phyloP scores from a whole-genome alignment of 1,284 basidiomycete genomes.

The Heterobasidion occidentale region DNA sequence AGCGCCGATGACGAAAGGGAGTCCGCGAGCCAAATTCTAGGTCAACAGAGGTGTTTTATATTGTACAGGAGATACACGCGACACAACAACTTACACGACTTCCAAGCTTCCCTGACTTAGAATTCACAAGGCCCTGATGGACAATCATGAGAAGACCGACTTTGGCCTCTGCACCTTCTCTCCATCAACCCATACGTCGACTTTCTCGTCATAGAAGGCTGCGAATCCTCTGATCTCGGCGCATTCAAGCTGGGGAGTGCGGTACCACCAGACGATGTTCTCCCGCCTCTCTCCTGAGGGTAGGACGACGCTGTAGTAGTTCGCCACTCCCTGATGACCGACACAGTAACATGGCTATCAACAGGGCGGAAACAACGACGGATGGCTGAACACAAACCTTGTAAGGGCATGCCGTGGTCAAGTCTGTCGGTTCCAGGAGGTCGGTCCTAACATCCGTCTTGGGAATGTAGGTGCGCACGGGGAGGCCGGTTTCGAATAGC shows the following conservation, averaged over 20 bases:
- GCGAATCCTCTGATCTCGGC: constrained; percentile 42
- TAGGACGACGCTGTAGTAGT: constrained; percentile 46
- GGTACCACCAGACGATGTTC: constrained; percentile 60
- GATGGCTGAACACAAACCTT: constrained; percentile 34
- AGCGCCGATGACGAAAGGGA: too few relatives aligned
- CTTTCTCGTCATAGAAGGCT: constrained; percentile 60
- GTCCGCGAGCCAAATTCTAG: too few relatives aligned
- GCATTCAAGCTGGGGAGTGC: constrained; percentile 41
- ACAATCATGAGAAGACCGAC: neutral
- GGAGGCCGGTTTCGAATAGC: constrained; percentile 51
- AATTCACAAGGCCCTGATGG: too few relatives aligned
- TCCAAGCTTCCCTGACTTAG: too few relatives aligned
- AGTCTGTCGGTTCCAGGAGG: constrained; percentile 37
- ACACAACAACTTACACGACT: too few relatives aligned
- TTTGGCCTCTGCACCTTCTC: constrained; percentile 4
- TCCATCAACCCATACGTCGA: constrained; percentile 59
- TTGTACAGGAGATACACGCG: too few relatives aligned
- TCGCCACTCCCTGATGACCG: constrained; percentile 43
- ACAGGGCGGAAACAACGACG: neutral
- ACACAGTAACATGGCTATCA: constrained; percentile 1
- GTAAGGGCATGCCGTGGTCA: constrained; percentile 50
- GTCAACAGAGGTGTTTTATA: too few relatives aligned
- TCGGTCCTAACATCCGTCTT: constrained; percentile 46
- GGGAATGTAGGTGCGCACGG: constrained; percentile 53
- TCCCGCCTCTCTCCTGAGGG: constrained; percentile 34